phyloP scores from a whole-genome alignment of 2,329 filamentous ascomycete genomes.

The Eutypella sp. region DNA sequence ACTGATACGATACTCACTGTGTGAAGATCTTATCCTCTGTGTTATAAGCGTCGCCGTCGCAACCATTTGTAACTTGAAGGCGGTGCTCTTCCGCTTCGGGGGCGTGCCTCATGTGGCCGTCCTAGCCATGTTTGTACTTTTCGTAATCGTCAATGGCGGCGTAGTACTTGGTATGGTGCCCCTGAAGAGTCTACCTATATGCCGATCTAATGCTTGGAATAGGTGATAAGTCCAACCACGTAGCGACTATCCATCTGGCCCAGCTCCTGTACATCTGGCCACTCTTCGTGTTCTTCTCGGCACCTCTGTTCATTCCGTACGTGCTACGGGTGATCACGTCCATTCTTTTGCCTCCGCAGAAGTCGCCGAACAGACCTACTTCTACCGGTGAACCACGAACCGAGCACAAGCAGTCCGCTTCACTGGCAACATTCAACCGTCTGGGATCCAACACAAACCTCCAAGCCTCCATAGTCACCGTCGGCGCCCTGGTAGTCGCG shows the following conservation, averaged over 20 bases:
- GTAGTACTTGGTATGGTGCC: constrained; percentile 71
- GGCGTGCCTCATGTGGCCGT: constrained; percentile 59
- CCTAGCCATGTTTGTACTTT: constrained; percentile 62
- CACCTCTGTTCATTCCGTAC: constrained; percentile 63
- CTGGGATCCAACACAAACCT: constrained; percentile 27
- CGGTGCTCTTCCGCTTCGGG: constrained; percentile 34
- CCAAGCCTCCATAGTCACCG: constrained; percentile 32
- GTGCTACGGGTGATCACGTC: constrained; percentile 32
- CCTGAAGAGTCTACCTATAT: neutral
- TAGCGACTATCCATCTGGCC: constrained; percentile 80
- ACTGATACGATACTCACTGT: too few relatives aligned
- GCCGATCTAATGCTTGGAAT: constrained; percentile 19
- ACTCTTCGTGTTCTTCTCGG: constrained; percentile 83
- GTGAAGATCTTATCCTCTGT: constrained; percentile 52
- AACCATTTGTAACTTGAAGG: constrained; percentile 42
- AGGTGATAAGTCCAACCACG: constrained; percentile 93
- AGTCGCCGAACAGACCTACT: neutral
- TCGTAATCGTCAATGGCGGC: constrained; percentile 82
- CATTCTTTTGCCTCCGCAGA: constrained; percentile 3
- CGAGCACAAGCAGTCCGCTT: neutral
- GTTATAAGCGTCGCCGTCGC: constrained; percentile 60
- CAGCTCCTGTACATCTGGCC: constrained; percentile 97
- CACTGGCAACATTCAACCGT: constrained; percentile 14
- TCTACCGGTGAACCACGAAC: neutral
- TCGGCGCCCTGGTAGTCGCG: constrained; percentile 32